Conservation (phyloP, 805 yeast genomes). For the Phaffomyces antillensis region DNA sequence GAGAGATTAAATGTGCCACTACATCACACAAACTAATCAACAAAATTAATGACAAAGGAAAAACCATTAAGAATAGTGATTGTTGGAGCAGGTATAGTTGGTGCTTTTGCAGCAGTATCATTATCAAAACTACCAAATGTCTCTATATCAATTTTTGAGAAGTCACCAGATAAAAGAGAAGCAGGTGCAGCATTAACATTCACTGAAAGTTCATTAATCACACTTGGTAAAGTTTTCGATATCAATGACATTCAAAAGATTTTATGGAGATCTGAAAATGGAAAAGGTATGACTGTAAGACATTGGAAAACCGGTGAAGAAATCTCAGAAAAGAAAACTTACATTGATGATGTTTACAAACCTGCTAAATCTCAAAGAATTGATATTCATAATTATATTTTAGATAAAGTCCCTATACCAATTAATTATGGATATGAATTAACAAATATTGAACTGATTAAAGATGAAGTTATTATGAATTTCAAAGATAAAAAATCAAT, state of each 20-base stretch:
- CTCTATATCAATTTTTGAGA: conserved; percentile 8
- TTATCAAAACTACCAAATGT: conserved; percentile 10
- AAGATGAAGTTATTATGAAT: conserved; percentile 4
- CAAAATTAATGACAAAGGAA: neutral
- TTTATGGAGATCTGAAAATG: conserved; percentile 6
- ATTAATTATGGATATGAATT: conserved; percentile 2
- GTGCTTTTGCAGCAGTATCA: conserved; percentile 6
- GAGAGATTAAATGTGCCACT: no score
- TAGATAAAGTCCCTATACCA: conserved; percentile 5
- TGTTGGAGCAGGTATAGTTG: conserved; percentile 5
- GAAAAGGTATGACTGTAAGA: conserved; percentile 2
- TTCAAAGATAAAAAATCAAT: conserved; percentile 6
- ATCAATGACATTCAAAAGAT: conserved; percentile 9
- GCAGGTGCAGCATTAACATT: conserved; percentile 14
- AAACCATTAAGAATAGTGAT: conserved; percentile 3
- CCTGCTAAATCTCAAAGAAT: conserved; percentile 11
- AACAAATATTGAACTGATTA: conserved; percentile 2
- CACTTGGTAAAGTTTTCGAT: conserved; percentile 6
- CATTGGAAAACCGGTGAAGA: conserved; percentile 14
- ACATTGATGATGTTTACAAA: neutral
- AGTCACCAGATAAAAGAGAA: conserved; percentile 9
- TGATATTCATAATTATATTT: conserved; percentile 5
- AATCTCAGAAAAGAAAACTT: neutral
- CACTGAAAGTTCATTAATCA: conserved; percentile 6
- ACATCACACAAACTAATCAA: no score